Evolutionary conservation across 2,329 filamentous ascomycete genomes (phyloP), one percentile per base, ranked within the genome.

Genomic region (Cercospora zeina): DNA sequence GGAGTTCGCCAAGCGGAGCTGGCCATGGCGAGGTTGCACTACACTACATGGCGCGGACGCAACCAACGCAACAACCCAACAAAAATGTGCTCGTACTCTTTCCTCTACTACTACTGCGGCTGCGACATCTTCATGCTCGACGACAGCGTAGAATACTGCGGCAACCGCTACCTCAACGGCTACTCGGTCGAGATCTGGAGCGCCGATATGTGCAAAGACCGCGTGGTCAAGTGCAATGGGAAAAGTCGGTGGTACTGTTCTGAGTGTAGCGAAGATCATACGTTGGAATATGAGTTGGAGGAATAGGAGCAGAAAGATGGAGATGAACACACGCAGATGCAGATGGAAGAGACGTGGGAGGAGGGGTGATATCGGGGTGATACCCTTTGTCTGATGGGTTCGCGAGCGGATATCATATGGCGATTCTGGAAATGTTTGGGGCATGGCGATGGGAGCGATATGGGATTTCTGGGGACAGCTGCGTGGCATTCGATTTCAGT

Each of bases 291-390:
- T 61, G 63, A 67, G 45, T 24, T 67, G 59, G 63, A 65, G 16
- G 65, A 67, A 45, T 67, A 58, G 39, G 9, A 97, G 78, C n/a
- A n/a, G n/a, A 81, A 97, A 97, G 11, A 95, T 93, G 3, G 93
- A 83, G 3, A 95, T 93, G 70, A 97, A 96, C n/a, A n/a, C n/a
- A 27, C 24, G 6, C 24, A 27, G 24, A 27, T 27, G 24, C 24
- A 3, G 24, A 27, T 3, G 24, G 6, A 27, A 27, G 24, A 27
- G 24, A 3, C 24, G 42, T 7, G 21, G n/a, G n/a, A n/a, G n/a
- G n/a, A n/a, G n/a, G n/a, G n/a, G 19, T 27, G 42, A 19, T 49
- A 14, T 19, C n/a, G 21, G 13, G 21, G 42, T 9, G 5, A 49
- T 27, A 8, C 3, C 21, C 27, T 14, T 49, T 21, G 42, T 49